Evolutionary conservation across 225 moss, liverwort and hornwort species (phyloP).

Genomic region (Lunularia cruciata): DNA sequence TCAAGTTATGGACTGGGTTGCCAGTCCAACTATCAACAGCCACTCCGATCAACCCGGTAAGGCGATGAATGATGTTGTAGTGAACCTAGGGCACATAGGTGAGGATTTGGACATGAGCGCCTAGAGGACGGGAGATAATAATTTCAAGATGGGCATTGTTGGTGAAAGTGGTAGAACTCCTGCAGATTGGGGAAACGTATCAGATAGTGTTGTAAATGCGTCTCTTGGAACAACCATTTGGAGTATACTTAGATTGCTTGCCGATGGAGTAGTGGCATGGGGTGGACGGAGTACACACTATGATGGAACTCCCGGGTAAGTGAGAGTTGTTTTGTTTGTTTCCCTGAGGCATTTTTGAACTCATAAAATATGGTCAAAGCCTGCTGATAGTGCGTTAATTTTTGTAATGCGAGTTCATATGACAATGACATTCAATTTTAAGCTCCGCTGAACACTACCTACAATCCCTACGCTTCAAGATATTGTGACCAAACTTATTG

Average conservation of each 20-base stretch:
- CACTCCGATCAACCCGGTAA: slow-evolving; percentile 8
- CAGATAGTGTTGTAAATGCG: slow-evolving; percentile 9
- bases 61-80: slow-evolving; percentile 2
- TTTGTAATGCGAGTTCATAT: too few species aligned
- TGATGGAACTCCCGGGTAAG: slow-evolving; percentile 43
- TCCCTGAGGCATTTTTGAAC: not conserved
- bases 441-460: too few species aligned
- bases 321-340: not conserved
- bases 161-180: not conserved
- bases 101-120: not conserved
- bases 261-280: slow-evolving; percentile 47
- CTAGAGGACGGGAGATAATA: slow-evolving; percentile 15
- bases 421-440: too few species aligned
- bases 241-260: slow-evolving; percentile 41
- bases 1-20: not conserved
- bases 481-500: too few species aligned
- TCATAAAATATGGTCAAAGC: too few species aligned
- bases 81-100: too few species aligned
- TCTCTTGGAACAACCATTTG: slow-evolving; percentile 25
- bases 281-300: slow-evolving; percentile 44
- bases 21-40: not conserved
- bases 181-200: not conserved
- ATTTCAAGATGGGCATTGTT: not conserved
- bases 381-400: too few species aligned
- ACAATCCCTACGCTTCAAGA: too few species aligned